Evolutionary conservation across 495 filamentous ascomycete genomes (phyloP), one percentile per base, ranked within the genome.

Genomic region (Penicillium chermesinum): DNA sequence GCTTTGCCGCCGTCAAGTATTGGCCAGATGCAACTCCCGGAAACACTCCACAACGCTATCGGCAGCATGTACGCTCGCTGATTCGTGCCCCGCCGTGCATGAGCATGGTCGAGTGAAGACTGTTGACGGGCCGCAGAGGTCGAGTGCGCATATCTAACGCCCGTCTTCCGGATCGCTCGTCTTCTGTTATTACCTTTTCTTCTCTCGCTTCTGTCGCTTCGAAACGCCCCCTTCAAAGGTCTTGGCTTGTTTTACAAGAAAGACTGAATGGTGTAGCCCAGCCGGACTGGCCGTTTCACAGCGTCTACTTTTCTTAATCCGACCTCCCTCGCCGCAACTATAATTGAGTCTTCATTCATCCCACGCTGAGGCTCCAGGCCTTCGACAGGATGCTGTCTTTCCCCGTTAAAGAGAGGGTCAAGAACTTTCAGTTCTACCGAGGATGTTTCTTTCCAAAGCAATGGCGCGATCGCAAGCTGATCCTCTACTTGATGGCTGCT

Each of bases 391-490:
- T 44, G 15, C 19, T 14, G 42, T 44, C 30, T 15, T 7, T 27
- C 12, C 34, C 34, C n/a, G 17, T 21, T 12, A 10, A 4, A 30
- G 42, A 44, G 13, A 18, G 27, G 42, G 20, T 44, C 32, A 44
- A 44, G 42, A 32, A 44, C 42, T 44, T 44, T 13, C 27, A 44
- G 44, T 46, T 38, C 30, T 46, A 37, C 38, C 42, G 42, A 34
- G 42, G 42, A 34, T 58, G 70, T 62, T 61, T 61, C 39, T 64
- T 73, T 45, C 66, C 75, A 15, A 64, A 78, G 63, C 68, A 73
- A 65, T 91, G 89, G 83, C 81, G 80, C 50, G 74, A 76, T 18
- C 81, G 82, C 51, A 77, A 71, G 50, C 62, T 84, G 44, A 66
- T 89, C 38, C 75, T 82, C 54, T 79, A 64, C 52, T 74, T 90